Conservation (phyloP, 345 rosid species). For the Psidium guajava region DNA sequence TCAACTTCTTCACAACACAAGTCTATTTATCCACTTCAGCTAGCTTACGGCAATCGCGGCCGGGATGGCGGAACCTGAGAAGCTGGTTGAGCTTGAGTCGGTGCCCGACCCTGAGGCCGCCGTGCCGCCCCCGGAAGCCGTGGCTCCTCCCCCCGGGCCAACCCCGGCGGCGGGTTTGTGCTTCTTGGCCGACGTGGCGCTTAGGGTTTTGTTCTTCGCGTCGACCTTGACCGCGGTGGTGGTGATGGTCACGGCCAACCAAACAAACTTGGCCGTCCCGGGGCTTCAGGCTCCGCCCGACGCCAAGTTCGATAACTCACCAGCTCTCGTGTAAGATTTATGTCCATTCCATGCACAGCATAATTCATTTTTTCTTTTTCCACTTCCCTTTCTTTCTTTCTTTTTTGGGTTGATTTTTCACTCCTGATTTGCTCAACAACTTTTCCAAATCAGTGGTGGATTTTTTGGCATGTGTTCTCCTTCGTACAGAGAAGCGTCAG, state of each 20-base stretch:
- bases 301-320: constrained; percentile 60
- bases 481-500: not conserved
- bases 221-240: constrained; percentile 32
- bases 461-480: not conserved
- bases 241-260: constrained; percentile 50
- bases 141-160: constrained; percentile 1
- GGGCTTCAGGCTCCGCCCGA: not conserved
- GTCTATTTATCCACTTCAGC: not conserved
- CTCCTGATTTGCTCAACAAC: not conserved
- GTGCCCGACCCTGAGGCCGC: constrained; percentile 2
- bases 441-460: not conserved
- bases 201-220: constrained; percentile 49
- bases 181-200: constrained; percentile 21
- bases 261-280: constrained; percentile 19
- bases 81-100: constrained; percentile 16
- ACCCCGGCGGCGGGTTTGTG: constrained; percentile 2
- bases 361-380: not conserved
- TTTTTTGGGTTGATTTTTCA: not conserved
- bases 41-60: constrained; percentile 23
- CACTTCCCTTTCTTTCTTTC: not conserved
- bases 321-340: constrained; percentile 55
- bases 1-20: not conserved
- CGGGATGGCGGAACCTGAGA: constrained; percentile 23
- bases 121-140: not conserved
- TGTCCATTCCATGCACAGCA: not conserved